Base-by-base conservation (phyloP, 176 grass and related monocot genomes). In the Chrysopogon serrulatus region DNA sequence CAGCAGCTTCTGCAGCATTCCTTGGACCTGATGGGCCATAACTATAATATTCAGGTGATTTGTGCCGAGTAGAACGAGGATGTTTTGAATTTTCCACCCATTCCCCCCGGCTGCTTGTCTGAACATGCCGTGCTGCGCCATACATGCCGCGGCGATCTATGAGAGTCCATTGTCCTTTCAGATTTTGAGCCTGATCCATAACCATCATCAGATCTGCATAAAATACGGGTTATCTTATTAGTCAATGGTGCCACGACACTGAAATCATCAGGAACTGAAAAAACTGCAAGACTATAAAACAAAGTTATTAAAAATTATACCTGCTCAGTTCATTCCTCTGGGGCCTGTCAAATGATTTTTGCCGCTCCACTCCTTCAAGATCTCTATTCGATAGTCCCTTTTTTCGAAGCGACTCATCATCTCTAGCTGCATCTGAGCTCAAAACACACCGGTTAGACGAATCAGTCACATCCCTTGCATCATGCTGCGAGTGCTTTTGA, bases 1-100 rank as follows among this genome's bases (percentile, higher is more conserved):
- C 92, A 83, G 93, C 90, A 81, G 90, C 93, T 64, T 92, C 96
- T 47, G 96, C 87, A 39, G 93, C 96, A 90, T 99, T 99, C 86
- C 91, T 90, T 75, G 91, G 94, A 83, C 88, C 90, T 87, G 86
- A 39, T 13, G 53, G 80, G 66, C 86, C 81, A 81, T 84, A 90
- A 31, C 70, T 90, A 89, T 74, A 90, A 68, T 88, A 96, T 65
- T 91, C 91, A 56, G 90, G 77, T 71, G 91, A 88, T 63, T 79
- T 85, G 78, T 14, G 84, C 70, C 21, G 74, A 34, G 81, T 82
- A 62, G 87, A 61, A 84, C 59, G 71, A 90, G 76, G 87, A 87
- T 27, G 53, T 64, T 86, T 87, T 76, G 93, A 79, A 80, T 82
- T 80, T 84, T 92, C 89, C 67, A 90, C 76, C 90, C 92, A 94